Percentiles rank a stretch among this genome's conserved stretches.
phyloP scores from a whole-genome alignment of 1,139 yeast genomes.

The Hyphopichia burtonii region DNA sequence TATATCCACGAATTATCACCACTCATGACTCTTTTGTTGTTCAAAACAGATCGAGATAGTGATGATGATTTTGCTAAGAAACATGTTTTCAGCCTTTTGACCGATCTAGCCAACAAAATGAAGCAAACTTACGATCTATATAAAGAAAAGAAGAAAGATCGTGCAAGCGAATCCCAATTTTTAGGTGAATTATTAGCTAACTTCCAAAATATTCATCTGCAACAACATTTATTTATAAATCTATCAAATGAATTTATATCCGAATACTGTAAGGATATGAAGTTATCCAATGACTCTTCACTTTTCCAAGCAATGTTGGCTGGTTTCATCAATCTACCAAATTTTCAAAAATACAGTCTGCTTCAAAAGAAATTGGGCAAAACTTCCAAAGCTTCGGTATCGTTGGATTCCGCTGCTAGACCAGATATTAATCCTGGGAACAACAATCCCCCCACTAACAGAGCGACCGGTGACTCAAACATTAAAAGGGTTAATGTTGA shows the following conservation, averaged over 20 bases:
- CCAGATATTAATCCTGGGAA: not conserved
- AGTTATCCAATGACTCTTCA: slow-evolving; percentile 70
- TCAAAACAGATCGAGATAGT: slow-evolving; percentile 16
- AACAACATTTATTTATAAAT: slow-evolving; percentile 31
- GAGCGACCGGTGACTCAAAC: not conserved
- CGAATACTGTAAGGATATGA: slow-evolving; percentile 64
- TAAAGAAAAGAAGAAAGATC: slow-evolving; percentile 13
- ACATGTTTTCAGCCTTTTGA: slow-evolving; percentile 18
- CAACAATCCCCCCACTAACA: not conserved
- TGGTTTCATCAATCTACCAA: slow-evolving; percentile 72
- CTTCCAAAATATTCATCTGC: slow-evolving; percentile 39
- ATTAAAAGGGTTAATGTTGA: slow-evolving; percentile 29
- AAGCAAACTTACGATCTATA: slow-evolving; percentile 23
- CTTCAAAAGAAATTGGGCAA: slow-evolving; percentile 35
- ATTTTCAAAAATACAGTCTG: slow-evolving; percentile 62
- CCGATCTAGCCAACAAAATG: slow-evolving; percentile 25
- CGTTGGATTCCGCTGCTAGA: slow-evolving; percentile 4
- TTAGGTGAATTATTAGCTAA: slow-evolving; percentile 39
- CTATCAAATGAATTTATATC: slow-evolving; percentile 56
- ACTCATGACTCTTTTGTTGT: slow-evolving; percentile 50
- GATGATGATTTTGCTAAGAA: slow-evolving; percentile 18
- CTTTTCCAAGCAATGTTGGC: slow-evolving; percentile 65
- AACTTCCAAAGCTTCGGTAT: slow-evolving; percentile 12
- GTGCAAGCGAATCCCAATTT: slow-evolving; percentile 28
- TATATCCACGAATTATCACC: slow-evolving; percentile 50